Evolutionary conservation across 2,329 filamentous ascomycete species (phyloP), one percentile per base, ranked within the genome.

Genomic region (Aspergillus terreus): DNA sequence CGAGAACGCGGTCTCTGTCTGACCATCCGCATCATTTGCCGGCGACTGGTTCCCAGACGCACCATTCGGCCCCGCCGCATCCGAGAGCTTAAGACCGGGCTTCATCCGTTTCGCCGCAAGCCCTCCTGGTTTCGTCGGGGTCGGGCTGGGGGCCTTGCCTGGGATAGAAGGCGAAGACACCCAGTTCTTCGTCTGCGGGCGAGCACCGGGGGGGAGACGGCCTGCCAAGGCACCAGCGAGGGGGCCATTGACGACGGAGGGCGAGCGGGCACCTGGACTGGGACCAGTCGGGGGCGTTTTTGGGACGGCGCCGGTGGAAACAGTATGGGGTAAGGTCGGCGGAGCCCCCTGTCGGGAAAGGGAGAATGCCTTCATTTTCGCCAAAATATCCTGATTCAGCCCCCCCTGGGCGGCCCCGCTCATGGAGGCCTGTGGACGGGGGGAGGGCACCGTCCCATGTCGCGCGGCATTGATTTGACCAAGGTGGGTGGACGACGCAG

Each of bases 401-500:
- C 78, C 78, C 45, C 79, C 78, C 38, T 76, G 72, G 51, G 77
- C 68, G 41, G 61, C 59, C 30, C 62, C 57, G 36, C 67, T 68
- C 61, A 71, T 67, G 3, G 69, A 71, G 6, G 68, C 55, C 10
- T 61, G 61, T 5, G 58, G 62, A 14, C 63, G 67, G 33, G 58
- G 53, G 46, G 62, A 51, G 15, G 62, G 53, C 19, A 58, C 56
- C n/a, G 54, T 61, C 27, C 65, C 67, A 62, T 82, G 76, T 57
- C 84, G 76, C 36, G 83, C 84, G 45, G 83, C 82, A 69, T 86
- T 90, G 63, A 96, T 76, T 52, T 88, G 82, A 38, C 90, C 90
- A 4, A 92, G 77, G 38, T 89, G 85, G 25, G 87, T 94, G n/a
- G 91, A 96, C n/a, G 85, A 91, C 6, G 87, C 75, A 50, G 83